These are phyloP conservation scores for Paraglomus occultum DNA, from an alignment of 192 early-diverging fungal genomes.

Conservation along the genomic window DNA sequence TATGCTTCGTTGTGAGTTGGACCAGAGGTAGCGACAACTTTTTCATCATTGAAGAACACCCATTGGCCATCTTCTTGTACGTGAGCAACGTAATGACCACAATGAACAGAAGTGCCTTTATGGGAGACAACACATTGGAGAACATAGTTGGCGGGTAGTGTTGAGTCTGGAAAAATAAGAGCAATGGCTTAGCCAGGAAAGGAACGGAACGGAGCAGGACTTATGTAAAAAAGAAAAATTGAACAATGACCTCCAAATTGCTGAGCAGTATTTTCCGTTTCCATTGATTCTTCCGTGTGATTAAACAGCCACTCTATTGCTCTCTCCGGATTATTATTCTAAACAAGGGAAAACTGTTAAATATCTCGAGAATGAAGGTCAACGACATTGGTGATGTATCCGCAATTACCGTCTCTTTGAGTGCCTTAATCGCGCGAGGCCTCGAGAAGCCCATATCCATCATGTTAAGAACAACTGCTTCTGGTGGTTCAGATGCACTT, in stretches of 20 bases:
- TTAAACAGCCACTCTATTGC: slow-evolving; percentile 96
- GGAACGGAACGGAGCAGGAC: background rate
- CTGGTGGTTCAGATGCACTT: slow-evolving; percentile 40
- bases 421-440: slow-evolving; percentile 75
- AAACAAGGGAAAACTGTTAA: slow-evolving; percentile 5
- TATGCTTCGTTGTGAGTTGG: slow-evolving; percentile 69
- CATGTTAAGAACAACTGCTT: slow-evolving; percentile 64
- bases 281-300: slow-evolving; percentile 56
- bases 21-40: slow-evolving; percentile 73
- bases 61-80: slow-evolving; percentile 71
- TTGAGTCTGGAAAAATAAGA: slow-evolving; percentile 35
- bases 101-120: slow-evolving; percentile 92
- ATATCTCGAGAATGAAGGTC: background rate
- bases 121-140: slow-evolving; percentile 88
- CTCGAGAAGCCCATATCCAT: slow-evolving; percentile 91
- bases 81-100: slow-evolving; percentile 95
- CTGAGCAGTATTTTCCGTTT: background rate
- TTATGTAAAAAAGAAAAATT: background rate
- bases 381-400: slow-evolving; percentile 8
- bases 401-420: slow-evolving; percentile 70
- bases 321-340: slow-evolving; percentile 80
- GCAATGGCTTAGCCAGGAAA: background rate
- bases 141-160: slow-evolving; percentile 55
- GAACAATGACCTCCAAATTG: slow-evolving; percentile 7
- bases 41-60: slow-evolving; percentile 96